phyloP scores from a whole-genome alignment of 2,329 filamentous ascomycete genomes.

The Colletotrichum musae region DNA sequence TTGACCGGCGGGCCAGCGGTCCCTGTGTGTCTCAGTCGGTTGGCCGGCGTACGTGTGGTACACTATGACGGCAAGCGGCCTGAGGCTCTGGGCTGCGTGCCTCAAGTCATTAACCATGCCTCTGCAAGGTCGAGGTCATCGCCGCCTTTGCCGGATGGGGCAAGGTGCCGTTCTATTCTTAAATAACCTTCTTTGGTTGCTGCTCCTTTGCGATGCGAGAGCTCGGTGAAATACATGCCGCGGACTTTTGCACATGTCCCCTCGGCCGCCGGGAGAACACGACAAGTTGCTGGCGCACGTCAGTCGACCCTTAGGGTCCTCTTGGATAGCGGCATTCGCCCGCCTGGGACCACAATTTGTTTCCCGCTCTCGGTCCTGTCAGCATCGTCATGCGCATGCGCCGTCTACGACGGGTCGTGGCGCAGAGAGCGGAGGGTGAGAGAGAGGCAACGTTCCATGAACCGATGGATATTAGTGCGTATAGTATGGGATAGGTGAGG shows the following conservation, averaged over 20 bases:
- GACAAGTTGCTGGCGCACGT: background rate
- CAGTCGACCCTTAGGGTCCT: conserved; percentile 19
- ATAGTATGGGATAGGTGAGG: background rate
- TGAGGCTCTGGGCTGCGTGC: conserved; percentile 22
- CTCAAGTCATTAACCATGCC: conserved; percentile 23
- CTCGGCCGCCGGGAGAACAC: conserved; percentile 13
- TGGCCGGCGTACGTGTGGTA: conserved; percentile 9
- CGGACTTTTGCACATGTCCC: conserved; percentile 8
- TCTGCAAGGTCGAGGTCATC: conserved; percentile 24
- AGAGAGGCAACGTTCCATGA: conserved; percentile 40
- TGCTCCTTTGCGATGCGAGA: background rate
- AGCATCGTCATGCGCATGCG: conserved; percentile 16
- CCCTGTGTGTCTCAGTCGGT: conserved; percentile 32
- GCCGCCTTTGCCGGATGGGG: conserved; percentile 28
- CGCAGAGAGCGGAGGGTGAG: conserved; percentile 4
- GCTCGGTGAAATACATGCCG: conserved; percentile 25
- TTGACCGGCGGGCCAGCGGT: background rate
- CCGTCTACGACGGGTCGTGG: conserved; percentile 6
- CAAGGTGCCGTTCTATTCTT: conserved; percentile 40
- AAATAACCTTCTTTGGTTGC: conserved; percentile 41
- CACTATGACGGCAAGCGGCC: conserved; percentile 2
- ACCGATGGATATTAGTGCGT: background rate
- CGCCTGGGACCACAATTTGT: conserved; percentile 3
- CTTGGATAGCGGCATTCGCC: conserved; percentile 26
- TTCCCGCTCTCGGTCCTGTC: conserved; percentile 15